Evolutionary conservation across 768 basidiomycete genomes (phyloP).

Genomic region (Suillus brevipes): DNA sequence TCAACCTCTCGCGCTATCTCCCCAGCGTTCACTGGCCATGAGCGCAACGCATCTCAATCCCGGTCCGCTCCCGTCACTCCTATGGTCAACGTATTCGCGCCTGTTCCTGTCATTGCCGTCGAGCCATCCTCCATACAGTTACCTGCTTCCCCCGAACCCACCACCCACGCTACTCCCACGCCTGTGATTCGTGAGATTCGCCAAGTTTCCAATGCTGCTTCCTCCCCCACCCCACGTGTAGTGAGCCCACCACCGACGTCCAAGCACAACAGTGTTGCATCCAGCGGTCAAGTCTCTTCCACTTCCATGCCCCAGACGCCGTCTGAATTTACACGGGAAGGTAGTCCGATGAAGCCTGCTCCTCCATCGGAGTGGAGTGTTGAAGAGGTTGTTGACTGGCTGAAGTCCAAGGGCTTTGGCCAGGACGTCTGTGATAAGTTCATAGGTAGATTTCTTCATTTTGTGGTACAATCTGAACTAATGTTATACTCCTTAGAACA

Average conservation of each 20-base stretch:
- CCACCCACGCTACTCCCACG: slow-evolving; percentile 23
- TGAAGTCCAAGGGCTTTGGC: slow-evolving; percentile 82
- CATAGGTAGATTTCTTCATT: slow-evolving; percentile 55
- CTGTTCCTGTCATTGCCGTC: slow-evolving; percentile 25
- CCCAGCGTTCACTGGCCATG: neutral
- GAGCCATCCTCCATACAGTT: slow-evolving; percentile 21
- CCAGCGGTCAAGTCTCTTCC: slow-evolving; percentile 25
- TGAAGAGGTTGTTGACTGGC: slow-evolving; percentile 89
- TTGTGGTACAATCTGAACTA: neutral
- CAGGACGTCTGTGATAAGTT: slow-evolving; percentile 82
- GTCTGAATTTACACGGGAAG: slow-evolving; percentile 21
- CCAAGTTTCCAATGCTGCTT: slow-evolving; percentile 31
- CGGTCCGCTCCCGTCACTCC: slow-evolving; percentile 30
- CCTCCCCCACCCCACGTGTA: slow-evolving; percentile 16
- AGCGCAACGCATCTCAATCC: slow-evolving; percentile 16
- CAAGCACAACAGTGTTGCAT: slow-evolving; percentile 44
- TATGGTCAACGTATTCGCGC: slow-evolving; percentile 23
- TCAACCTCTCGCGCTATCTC: slow-evolving; percentile 17
- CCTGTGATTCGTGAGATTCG: slow-evolving; percentile 18
- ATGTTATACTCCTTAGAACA: slow-evolving; percentile 60
- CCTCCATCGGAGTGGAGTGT: slow-evolving; percentile 80
- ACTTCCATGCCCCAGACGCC: slow-evolving; percentile 19
- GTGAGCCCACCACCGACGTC: slow-evolving; percentile 33
- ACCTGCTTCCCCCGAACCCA: slow-evolving; percentile 24
- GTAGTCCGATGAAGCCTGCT: slow-evolving; percentile 34